Evolutionary conservation across 2,329 filamentous ascomycete genomes (phyloP).

Genomic region (Aaosphaeria arxii): DNA sequence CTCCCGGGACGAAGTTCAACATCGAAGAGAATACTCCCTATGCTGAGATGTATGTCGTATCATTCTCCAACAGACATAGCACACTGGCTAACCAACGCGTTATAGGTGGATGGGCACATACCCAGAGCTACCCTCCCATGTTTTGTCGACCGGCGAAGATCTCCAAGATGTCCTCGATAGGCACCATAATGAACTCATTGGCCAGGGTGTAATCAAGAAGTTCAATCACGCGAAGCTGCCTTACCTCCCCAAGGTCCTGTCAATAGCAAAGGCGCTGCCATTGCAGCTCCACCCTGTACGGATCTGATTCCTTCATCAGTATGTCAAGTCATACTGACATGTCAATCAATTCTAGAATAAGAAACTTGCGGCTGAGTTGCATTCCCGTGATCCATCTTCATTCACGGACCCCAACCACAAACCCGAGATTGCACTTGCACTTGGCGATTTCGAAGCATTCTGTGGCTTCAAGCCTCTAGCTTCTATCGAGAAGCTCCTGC

Average conservation of each 20-base stretch:
- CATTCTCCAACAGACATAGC: background rate
- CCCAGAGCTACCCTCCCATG: conserved; percentile 64
- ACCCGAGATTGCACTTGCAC: conserved; percentile 72
- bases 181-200: conserved; percentile 62
- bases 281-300: conserved; percentile 66
- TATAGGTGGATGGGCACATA: conserved; percentile 71
- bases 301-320: background rate
- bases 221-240: conserved; percentile 64
- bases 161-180: conserved; percentile 63
- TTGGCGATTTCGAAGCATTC: conserved; percentile 72
- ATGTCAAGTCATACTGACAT: background rate
- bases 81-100: too few relatives aligned
- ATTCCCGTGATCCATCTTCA: conserved; percentile 60
- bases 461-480: conserved; percentile 68
- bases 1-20: conserved; percentile 60
- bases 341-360: conserved; percentile 48
- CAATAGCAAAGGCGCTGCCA: conserved; percentile 71
- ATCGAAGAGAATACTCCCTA: conserved; percentile 65
- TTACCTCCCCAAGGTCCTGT: conserved; percentile 73
- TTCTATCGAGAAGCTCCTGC: conserved; percentile 58
- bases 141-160: conserved; percentile 60
- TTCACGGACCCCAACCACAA: conserved; percentile 76
- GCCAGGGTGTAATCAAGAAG: conserved; percentile 58
- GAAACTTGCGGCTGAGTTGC: conserved; percentile 61
- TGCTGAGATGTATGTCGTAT: conserved; percentile 49